Base-by-base conservation (phyloP, 306 rosid species). In the Cicer bijugum region DNA sequence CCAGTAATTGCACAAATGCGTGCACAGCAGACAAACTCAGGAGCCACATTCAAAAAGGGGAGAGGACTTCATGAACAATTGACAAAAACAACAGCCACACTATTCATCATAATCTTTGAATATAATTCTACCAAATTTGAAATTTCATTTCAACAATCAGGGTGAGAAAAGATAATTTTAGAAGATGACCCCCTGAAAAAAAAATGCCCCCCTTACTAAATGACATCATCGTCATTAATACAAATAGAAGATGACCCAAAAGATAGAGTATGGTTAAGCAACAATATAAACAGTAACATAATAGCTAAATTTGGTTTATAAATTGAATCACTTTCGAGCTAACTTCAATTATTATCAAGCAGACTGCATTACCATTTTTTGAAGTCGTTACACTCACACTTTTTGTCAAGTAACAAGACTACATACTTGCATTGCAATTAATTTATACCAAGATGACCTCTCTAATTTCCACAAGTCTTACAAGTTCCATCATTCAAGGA, bases 1-100 rank as follows among this genome's bases (percentile, higher is more conserved):
- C n/a, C 59, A 71, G 72, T 9, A 10, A 19, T 23, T 57, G 57
- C 58, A 74, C 42, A 67, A 39, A 23, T 15, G 72, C 67, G 51
- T 16, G 23, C 55, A 10, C 45, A 38, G 33, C 38, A 78, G 42
- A 62, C 66, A 46, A 7, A 59, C 70, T 71, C 40, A 23, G 6
- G 4, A 46, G 37, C 52, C 53, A 45, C 43, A 77, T 77, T 45
- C 62, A 57, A 12, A 33, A 23, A n/a, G 63, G 42, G n/a, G 42
- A 16, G 7, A 65, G 17, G 12, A 50, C 15, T 44, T 76, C 40
- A 33, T 7, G 51, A 9, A 19, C 38, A 53, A 67, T 33, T 56
- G 14, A 28, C 35, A 28, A 28, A 70, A 53, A 44, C 44, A 71
- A 77, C 8, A 33, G 51, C 23, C 72, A 76, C 37, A 51, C 15